phyloP scores from a whole-genome alignment of 192 early-diverging fungal species.

The Hyaloraphidium curvatum region DNA sequence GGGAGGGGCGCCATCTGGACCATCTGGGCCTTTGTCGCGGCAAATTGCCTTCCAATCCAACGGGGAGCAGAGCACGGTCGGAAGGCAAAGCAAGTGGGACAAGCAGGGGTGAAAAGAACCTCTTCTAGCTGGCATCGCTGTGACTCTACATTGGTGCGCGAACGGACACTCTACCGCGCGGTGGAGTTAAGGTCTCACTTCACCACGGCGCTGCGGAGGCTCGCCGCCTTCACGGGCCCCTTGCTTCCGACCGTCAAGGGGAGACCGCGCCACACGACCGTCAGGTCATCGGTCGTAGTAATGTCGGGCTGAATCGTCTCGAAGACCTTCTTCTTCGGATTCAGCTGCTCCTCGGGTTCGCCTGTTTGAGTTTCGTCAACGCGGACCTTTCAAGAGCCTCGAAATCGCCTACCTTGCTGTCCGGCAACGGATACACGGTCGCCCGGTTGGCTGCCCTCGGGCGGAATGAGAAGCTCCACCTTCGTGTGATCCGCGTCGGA shows the following conservation, averaged over 20 bases:
- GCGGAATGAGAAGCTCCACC: conserved; percentile 83
- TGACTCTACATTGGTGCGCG: no score
- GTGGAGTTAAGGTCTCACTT: no score
- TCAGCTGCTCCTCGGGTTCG: conserved; percentile 69
- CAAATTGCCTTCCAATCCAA: no score
- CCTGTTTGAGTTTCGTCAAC: conserved; percentile 15
- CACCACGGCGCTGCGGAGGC: no score
- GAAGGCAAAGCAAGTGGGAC: no score
- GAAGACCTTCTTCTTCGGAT: conserved; percentile 97
- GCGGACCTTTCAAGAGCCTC: background rate
- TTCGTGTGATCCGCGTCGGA: conserved; percentile 60
- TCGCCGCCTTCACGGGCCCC: background rate
- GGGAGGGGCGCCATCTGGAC: no score
- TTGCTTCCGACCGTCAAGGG: background rate
- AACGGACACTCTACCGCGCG: no score
- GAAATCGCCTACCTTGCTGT: conserved; percentile 35
- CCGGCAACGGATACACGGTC: conserved; percentile 83
- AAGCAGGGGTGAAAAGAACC: no score
- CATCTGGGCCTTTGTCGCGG: no score
- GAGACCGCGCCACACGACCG: conserved; percentile 10
- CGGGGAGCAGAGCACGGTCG: no score
- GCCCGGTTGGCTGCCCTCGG: conserved; percentile 66
- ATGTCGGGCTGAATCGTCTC: conserved; percentile 87
- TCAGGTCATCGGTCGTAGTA: conserved; percentile 42
- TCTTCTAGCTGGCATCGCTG: no score